Base-by-base conservation (phyloP, 2,329 filamentous ascomycete genomes). In the Fusarium tricinctum region DNA sequence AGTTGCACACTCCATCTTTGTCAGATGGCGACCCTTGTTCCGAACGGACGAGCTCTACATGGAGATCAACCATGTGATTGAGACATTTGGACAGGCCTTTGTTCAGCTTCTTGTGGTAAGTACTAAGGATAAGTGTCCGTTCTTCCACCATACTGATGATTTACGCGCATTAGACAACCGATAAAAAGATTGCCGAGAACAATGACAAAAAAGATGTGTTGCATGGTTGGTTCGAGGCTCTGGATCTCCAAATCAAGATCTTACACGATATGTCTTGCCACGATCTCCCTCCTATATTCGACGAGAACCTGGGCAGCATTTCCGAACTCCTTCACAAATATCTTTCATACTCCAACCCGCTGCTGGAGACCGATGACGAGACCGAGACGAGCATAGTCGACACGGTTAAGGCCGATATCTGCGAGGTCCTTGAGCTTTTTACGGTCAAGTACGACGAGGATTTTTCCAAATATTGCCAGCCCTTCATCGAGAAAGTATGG, bases 1-100 rank as follows among this genome's bases (percentile, higher is more conserved):
- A 81, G 96, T 99, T 44, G 97, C 97, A 72, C 96, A 99, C 81
- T 98, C 96, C 48, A 98, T 99, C 74, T 99, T 98, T 82, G 92
- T 92, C 78, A 87, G 96, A 78, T 99, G 96, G 96, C 88, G 96
- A 69, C 97, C 96, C 10, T 85, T 99, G 40, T 97, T 97, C 82
- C 89, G 92, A 65, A 97, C 94, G 43, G 93, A 99, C 79, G 93
- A 92, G 50, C 88, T 99, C 13, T 99, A 94, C 79, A 92, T 89
- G 35, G 96, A 99, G 81, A 97, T 99, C 83, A 96, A 97, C 80
- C 96, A 99, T 82, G 97, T 99, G 58, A 86, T 99, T 52, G 83
- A 84, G 63, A 93, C 90, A 59, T 98, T 99, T 78, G 92, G 93
- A 61, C 83, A 87, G 39, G 91, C 96, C 0, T 98, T 97, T 78